Percentiles rank a stretch among this genome's conserved stretches.
Evolutionary conservation across 2,329 filamentous ascomycete species (phyloP).

Genomic region (Apiospora koreana): DNA sequence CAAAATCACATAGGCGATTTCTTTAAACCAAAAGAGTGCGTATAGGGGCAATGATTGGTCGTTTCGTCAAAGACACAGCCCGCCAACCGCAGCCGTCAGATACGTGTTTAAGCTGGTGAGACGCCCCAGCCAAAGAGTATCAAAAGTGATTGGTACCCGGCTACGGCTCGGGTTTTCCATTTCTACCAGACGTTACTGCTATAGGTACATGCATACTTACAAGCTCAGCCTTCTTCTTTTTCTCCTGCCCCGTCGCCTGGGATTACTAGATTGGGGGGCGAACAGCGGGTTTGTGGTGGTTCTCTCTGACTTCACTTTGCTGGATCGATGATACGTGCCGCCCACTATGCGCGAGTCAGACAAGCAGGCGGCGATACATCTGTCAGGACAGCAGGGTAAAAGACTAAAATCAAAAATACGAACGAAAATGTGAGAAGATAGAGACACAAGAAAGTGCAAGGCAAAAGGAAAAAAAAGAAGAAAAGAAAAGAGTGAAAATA

Average conservation of each 20-base stretch:
- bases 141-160: neutral
- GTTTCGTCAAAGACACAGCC: neutral
- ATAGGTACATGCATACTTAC: too few species aligned
- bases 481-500: neutral
- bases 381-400: neutral
- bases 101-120: neutral
- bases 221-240: neutral
- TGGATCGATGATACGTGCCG: conserved; percentile 1
- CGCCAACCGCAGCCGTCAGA: neutral
- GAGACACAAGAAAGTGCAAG: neutral
- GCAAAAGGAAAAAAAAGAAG: neutral
- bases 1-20: neutral
- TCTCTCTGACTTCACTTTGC: neutral
- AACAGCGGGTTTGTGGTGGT: conserved; percentile 3
- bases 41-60: neutral
- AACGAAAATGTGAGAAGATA: neutral
- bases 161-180: neutral
- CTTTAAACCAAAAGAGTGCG: neutral
- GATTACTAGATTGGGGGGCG: neutral
- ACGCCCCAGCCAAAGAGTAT: neutral
- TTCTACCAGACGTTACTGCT: neutral
- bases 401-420: neutral
- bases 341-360: conserved; percentile 5
- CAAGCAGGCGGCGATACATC: neutral
- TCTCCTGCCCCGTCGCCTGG: neutral